Percentiles rank a stretch among this genome's conserved stretches.
Evolutionary conservation across 2,329 filamentous ascomycete species (phyloP).

Genomic region (Orbilia ellipsospora): DNA sequence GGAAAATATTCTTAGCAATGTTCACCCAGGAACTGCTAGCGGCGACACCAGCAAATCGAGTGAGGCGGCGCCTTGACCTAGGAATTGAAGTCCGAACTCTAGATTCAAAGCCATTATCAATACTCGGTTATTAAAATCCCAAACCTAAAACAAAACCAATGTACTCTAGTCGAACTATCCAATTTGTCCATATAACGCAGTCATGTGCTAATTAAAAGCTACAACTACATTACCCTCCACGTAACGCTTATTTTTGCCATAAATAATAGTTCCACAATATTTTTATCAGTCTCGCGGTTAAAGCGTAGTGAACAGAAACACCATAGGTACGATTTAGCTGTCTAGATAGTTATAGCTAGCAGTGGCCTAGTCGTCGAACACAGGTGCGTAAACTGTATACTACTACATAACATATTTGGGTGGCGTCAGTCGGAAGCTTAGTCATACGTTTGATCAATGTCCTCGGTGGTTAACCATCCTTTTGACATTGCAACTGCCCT

Average conservation of each 20-base stretch:
- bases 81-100: neutral
- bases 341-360: too few species aligned
- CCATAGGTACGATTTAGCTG: too few species aligned
- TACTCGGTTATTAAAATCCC: neutral
- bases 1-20: conserved; percentile 60
- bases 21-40: conserved; percentile 21
- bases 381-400: too few species aligned
- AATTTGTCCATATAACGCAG: neutral
- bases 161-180: neutral
- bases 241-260: too few species aligned
- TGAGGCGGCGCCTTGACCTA: conserved; percentile 27
- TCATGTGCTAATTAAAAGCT: too few species aligned
- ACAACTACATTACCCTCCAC: too few species aligned
- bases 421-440: neutral
- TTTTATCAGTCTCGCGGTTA: too few species aligned
- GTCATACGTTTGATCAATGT: conserved; percentile 51
- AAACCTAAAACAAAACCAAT: neutral
- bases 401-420: neutral
- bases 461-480: conserved; percentile 49
- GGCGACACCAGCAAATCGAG: conserved; percentile 32
- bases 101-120: neutral
- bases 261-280: too few species aligned
- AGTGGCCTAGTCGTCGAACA: too few species aligned
- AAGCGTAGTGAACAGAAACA: too few species aligned
- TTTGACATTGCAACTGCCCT: conserved; percentile 47